Evolutionary conservation across 306 rosid genomes (phyloP), one percentile per base, ranked within the genome.

Genomic region (Lathyrus tuberosus): DNA sequence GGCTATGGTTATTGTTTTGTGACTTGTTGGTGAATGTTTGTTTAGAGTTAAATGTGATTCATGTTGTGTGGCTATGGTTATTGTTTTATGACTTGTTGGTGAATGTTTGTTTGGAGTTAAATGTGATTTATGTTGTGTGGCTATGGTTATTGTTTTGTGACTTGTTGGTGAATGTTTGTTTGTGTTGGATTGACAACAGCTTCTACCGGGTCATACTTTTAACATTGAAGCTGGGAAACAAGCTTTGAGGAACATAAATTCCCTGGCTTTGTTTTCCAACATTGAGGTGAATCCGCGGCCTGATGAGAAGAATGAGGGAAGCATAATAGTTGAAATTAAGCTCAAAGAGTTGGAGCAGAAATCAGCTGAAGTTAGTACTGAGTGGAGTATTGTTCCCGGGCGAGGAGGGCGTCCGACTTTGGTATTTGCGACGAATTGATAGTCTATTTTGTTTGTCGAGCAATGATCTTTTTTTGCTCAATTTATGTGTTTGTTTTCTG

Each of bases 171-270:
- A 26, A 70, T 75, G 42, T 76, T 63, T 81, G 65, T 72, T 41
- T 40, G 20, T 40, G 13, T 62, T 67, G 65, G 66, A 51, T 72
- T 44, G 33, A 65, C 2, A 11, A 14, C 84, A 95, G 99, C 97
- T 95, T 46, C 91, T 87, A 1, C 89, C 92, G 3, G 96, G 96
- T 60, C 58, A 84, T 62, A 86, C 82, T 57, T 95, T 95, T 67
- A 95, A 95, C 83, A 95, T 95, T 44, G 97, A 95, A 81, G 99
- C 99, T 1, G 99, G 99, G 78, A 95, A 95, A 79, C 97, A 95
- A 82, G 99, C 99, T 79, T 81, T 95, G 63, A 84, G 97, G 74
- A 95, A 95, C 76, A 89, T 95, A 54, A 95, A 95, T 44, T 91
- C 96, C 20, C 92, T 95, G 26, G 91, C 91, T 60, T 73, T 95